Evolutionary conservation across 1,284 basidiomycete genomes (phyloP).

Genomic region (Golubevia sp.): DNA sequence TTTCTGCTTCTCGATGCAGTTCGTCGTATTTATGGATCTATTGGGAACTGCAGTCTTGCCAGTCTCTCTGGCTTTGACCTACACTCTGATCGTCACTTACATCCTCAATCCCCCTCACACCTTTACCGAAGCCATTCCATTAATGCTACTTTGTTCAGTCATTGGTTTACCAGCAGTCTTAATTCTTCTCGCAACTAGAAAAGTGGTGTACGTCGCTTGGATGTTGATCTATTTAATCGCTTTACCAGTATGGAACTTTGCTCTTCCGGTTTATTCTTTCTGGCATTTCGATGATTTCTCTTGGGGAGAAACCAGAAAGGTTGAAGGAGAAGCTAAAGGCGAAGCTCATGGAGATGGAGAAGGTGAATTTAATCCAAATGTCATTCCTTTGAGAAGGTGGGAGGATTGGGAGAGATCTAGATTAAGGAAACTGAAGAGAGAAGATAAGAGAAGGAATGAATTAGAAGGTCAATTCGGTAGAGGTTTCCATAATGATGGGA

Average conservation of each 20-base stretch:
- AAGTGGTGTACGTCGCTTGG: constrained; percentile 95
- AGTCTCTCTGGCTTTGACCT: constrained; percentile 89
- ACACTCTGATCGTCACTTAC: constrained; percentile 79
- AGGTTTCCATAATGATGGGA: constrained; percentile 51
- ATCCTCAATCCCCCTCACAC: constrained; percentile 78
- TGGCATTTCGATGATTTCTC: constrained; percentile 99
- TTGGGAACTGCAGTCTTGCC: constrained; percentile 93
- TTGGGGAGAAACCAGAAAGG: constrained; percentile 98
- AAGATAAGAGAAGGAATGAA: constrained; percentile 72
- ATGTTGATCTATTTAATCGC: constrained; percentile 93
- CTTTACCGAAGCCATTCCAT: constrained; percentile 91
- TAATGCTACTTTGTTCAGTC: constrained; percentile 84
- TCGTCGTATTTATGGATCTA: constrained; percentile 97
- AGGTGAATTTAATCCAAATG: constrained; percentile 67
- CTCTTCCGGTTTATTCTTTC: constrained; percentile 91
- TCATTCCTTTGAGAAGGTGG: constrained; percentile 89
- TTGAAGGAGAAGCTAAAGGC: constrained; percentile 68
- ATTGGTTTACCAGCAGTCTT: constrained; percentile 90
- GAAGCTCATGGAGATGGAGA: constrained; percentile 76
- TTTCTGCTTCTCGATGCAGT: constrained; percentile 71
- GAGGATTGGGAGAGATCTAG: constrained; percentile 99
- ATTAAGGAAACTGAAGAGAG: constrained; percentile 84
- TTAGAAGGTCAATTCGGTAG: constrained; percentile 64
- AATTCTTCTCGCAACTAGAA: constrained; percentile 90
- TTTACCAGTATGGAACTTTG: constrained; percentile 92